These are phyloP conservation scores for Pseudopithomyces maydicus DNA, from an alignment of 2,329 filamentous ascomycete genomes.

Conservation along the genomic window DNA sequence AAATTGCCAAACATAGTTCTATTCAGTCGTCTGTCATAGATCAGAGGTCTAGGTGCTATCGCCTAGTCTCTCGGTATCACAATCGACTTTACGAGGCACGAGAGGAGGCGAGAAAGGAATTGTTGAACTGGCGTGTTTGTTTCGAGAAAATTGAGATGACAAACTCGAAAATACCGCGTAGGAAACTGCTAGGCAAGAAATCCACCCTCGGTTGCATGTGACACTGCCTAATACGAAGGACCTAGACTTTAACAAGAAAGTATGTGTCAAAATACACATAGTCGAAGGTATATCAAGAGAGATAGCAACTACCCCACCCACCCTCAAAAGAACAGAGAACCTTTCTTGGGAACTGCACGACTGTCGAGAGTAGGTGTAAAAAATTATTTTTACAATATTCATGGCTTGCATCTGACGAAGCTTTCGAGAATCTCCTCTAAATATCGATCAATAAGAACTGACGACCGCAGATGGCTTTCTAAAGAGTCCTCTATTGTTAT, in stretches of 20 bases:
- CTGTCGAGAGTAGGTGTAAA: background rate
- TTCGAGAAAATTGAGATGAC: background rate
- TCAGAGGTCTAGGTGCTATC: background rate
- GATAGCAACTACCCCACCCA: background rate
- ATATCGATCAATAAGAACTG: too few relatives aligned
- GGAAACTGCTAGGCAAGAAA: background rate
- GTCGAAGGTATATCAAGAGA: background rate
- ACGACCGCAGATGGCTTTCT: too few relatives aligned
- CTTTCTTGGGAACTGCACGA: background rate
- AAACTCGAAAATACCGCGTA: background rate
- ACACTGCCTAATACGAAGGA: background rate
- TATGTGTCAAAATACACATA: background rate
- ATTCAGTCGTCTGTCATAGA: background rate
- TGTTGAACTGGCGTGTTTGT: background rate
- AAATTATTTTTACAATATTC: background rate
- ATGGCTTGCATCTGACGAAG: background rate
- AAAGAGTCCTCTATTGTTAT: too few relatives aligned
- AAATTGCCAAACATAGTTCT: background rate
- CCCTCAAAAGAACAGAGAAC: background rate
- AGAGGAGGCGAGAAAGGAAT: background rate
- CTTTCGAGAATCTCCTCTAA: background rate
- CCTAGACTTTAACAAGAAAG: background rate
- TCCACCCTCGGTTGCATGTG: background rate
- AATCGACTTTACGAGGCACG: background rate
- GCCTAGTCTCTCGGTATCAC: background rate